Base-by-base conservation (phyloP, 306 rosid species). In the Acacia confusa region DNA sequence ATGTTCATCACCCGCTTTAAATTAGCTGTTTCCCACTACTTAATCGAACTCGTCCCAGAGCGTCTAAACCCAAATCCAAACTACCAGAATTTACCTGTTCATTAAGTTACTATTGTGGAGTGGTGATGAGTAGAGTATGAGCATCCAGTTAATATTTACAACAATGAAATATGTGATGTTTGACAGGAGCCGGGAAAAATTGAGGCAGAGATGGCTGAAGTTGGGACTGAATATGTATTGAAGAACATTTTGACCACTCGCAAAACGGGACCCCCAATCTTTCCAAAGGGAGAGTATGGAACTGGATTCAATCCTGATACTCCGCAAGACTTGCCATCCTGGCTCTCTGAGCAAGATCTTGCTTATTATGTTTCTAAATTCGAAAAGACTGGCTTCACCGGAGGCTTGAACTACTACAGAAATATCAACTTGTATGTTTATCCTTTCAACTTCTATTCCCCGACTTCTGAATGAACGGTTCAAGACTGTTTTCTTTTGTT, bases 401-500 rank as follows among this genome's bases (percentile, higher is more conserved):
- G 89, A 36, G 83, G 69, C 11, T 45, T 88, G 55, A 90, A 88
- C 87, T 88, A 90, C 79, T 85, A 90, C 15, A 84, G 86, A 79
- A 80, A 67, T 48, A 0, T 79, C 0, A 74, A 86, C 79, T 2
- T 3, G 83, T 86, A 83, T 9, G 30, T 79, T 32, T n/a, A 19
- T 47, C 52, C 52, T 9, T 14, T 9, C 17, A 2, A 14, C 16
- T 13, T 47, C 4, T 47, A 47, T 47, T 14, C 14, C 52, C n/a
- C 7, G 19, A 48, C 15, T 22, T 57, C 11, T n/a, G 24, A 57
- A 52, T 52, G 8, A 52, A 17, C 4, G 57, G n/a, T 50, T 36
- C 40, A 36, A 36, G 40, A 36, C 40, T 36, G 40, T 34, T 34
- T 34, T 34, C 38, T 34, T 34, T 36, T 5, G 40, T 7, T 14